Evolutionary conservation across 2,329 filamentous ascomycete species (phyloP).

Genomic region (Ophiocordyceps unilateralis): DNA sequence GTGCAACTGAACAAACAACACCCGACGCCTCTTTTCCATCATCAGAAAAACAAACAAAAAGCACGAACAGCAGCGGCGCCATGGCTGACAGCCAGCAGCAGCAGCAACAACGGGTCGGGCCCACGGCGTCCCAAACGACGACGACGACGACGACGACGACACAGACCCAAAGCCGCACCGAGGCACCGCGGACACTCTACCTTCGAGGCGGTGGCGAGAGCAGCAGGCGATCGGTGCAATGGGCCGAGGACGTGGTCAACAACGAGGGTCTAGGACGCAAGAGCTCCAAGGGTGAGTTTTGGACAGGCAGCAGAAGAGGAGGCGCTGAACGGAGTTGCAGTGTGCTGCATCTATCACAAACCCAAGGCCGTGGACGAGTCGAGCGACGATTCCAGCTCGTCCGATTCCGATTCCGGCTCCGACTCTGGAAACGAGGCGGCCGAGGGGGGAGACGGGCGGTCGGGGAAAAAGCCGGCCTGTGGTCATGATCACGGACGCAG

Average conservation of each 20-base stretch:
- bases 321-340: constrained; percentile 23
- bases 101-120: constrained; percentile 5
- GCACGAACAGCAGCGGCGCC: constrained; percentile 6
- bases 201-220: constrained; percentile 30
- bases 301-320: no score
- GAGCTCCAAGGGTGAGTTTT: constrained; percentile 63
- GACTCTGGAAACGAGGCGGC: constrained; percentile 13
- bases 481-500: constrained; percentile 14
- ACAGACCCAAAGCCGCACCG: constrained; percentile 11
- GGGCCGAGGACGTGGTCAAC: constrained; percentile 85
- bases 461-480: constrained; percentile 12
- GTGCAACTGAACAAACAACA: no score
- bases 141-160: constrained; percentile 9
- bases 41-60: neutral
- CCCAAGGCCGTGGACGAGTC: constrained; percentile 70
- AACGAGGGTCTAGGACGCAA: constrained; percentile 93
- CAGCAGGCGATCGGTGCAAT: constrained; percentile 53
- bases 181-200: constrained; percentile 25
- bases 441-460: constrained; percentile 19
- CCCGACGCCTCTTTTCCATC: no score
- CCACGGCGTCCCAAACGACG: constrained; percentile 17
- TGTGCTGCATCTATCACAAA: constrained; percentile 98
- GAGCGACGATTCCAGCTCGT: constrained; percentile 46
- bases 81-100: neutral
- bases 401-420: constrained; percentile 23